A percentile compares a stretch with the other conserved stretches of the same genome.
Evolutionary conservation across 345 rosid genomes (phyloP).

Genomic region (Cardamine occulta): DNA sequence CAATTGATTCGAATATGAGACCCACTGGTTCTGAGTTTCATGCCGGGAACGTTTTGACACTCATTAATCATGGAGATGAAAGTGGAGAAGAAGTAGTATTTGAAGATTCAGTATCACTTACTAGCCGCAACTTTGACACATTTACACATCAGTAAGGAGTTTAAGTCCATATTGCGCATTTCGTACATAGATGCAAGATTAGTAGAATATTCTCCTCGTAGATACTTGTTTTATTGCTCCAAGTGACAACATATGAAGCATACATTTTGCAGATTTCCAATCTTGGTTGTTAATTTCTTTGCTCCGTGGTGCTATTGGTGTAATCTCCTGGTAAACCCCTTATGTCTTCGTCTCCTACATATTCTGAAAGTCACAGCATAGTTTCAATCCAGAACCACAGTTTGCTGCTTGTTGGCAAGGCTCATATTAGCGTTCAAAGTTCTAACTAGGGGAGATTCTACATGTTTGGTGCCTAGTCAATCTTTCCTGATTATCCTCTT

Average conservation of each 20-base stretch:
- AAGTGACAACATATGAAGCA: conserved; percentile 24
- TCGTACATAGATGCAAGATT: conserved; percentile 18
- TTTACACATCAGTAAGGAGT: conserved; percentile 74
- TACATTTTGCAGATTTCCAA: conserved; percentile 71
- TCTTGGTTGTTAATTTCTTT: conserved; percentile 87
- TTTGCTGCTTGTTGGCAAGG: conserved; percentile 21
- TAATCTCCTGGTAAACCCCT: conserved; percentile 77
- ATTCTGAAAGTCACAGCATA: conserved; percentile 20
- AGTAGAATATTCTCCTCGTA: conserved; percentile 19
- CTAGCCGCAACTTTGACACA: conserved; percentile 66
- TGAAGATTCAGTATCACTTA: conserved; percentile 70
- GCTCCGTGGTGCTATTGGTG: conserved; percentile 99
- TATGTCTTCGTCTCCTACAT: conserved; percentile 4
- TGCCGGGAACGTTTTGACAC: conserved; percentile 58
- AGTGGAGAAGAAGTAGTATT: conserved; percentile 57
- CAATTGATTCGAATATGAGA: conserved; percentile 79
- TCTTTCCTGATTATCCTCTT: conserved; percentile 22
- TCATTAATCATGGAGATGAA: conserved; percentile 87
- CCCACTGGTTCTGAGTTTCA: conserved; percentile 89
- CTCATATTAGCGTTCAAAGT: conserved; percentile 16
- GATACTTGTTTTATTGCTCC: conserved; percentile 24
- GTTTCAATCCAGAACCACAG: conserved; percentile 11
- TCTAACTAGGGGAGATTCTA: conserved; percentile 2
- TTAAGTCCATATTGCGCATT: conserved; percentile 17
- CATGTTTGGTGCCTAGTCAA: conserved; percentile 29